Evolutionary conservation across 2,329 filamentous ascomycete genomes (phyloP).

Genomic region (Cladosporium colombiae): DNA sequence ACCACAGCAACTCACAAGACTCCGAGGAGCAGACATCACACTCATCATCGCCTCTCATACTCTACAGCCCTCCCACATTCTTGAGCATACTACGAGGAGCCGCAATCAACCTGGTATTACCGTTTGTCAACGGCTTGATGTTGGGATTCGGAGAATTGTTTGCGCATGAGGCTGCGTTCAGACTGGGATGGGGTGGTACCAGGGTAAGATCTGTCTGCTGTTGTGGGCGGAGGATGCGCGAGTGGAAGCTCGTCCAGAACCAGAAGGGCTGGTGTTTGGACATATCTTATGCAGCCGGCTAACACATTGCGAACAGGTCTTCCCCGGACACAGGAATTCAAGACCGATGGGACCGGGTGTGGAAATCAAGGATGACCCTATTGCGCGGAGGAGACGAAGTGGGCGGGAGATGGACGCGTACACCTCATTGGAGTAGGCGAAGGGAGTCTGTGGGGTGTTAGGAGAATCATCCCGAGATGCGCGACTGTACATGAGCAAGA

Average conservation of each 20-base stretch:
- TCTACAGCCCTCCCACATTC: slow-evolving; percentile 85
- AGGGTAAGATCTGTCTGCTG: slow-evolving; percentile 60
- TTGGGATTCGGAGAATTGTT: slow-evolving; percentile 95
- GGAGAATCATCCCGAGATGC: not conserved
- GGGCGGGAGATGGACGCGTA: slow-evolving; percentile 63
- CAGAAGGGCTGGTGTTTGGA: not conserved
- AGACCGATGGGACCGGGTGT: slow-evolving; percentile 78
- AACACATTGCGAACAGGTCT: slow-evolving; percentile 47
- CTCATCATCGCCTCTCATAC: slow-evolving; percentile 67
- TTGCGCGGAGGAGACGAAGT: slow-evolving; percentile 54
- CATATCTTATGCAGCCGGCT: slow-evolving; percentile 4
- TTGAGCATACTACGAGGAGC: slow-evolving; percentile 85
- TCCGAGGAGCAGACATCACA: slow-evolving; percentile 62
- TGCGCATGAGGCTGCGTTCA: slow-evolving; percentile 91
- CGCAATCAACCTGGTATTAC: slow-evolving; percentile 91
- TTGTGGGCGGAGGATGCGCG: not conserved
- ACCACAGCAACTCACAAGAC: slow-evolving; percentile 46
- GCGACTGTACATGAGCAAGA: not conserved
- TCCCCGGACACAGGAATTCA: slow-evolving; percentile 60
- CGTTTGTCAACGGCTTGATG: slow-evolving; percentile 98
- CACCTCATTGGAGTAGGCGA: slow-evolving; percentile 63
- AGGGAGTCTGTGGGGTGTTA: not conserved
- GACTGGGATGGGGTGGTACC: slow-evolving; percentile 89
- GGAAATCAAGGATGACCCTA: slow-evolving; percentile 70
- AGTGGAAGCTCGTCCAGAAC: not conserved